Evolutionary conservation across 1,139 yeast genomes (phyloP), one percentile per base, ranked within the genome.

Genomic region (Debaryomyces sp.): DNA sequence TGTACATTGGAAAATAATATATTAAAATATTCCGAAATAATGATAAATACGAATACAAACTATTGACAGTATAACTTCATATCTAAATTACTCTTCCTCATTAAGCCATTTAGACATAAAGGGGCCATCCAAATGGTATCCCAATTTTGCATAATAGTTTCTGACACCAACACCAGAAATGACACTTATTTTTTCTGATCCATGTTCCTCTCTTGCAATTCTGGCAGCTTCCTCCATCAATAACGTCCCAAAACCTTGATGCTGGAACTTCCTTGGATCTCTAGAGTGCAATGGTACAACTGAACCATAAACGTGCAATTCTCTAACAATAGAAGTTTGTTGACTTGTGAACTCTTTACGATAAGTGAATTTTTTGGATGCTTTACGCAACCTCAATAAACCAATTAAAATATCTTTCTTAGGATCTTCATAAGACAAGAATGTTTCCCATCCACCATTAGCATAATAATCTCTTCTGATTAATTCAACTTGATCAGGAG

Each of bases 391-490:
- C 58, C 99, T 80, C 53, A 94, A 74, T 49, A 94, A 76, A 10
- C 99, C 99, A 68, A 94, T 90, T 56, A 94, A 77, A 52, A 94
- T 94, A 70, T 94, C 99, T 68, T 94, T 94, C 67, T 89, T 89
- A 43, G 99, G 99, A 69, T 95, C 99, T 69, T 94, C 99, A 66
- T 95, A 94, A 29, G 96, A 86, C 54, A 94, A 73, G 64, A 94
- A 94, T 0, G 99, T 94, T 71, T 94, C 98, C 99, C 99, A 94
- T 30, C 99, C 99, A 35, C 96, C 99, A 62, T 94, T 94, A 41
- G 99, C 99, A 55, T 87, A 87, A 69, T 94, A 94, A 65, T 94
- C 99, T 63, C 99, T 83, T 64, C 99, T 83, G 49, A 94, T 89
- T 48, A 94, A 74, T 69, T 94, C 99, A 15, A 94, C 97, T 67